Evolutionary conservation across 495 filamentous ascomycete genomes (phyloP).

Genomic region (Xylaria flabelliformis): DNA sequence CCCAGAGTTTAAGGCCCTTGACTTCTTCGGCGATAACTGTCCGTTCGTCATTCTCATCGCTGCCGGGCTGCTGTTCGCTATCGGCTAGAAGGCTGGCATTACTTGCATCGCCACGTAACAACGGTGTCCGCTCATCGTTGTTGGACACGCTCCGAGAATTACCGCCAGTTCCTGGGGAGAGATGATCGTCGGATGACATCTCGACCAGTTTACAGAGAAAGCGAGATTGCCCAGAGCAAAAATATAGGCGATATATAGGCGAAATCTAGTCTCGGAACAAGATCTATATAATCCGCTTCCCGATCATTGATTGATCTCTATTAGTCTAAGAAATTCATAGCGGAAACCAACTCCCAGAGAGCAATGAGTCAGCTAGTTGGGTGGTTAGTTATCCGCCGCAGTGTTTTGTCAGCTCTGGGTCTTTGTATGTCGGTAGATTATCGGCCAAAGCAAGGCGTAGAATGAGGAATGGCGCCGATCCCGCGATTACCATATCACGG

Average conservation of each 20-base stretch:
- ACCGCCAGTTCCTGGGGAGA: neutral
- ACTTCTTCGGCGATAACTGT: conserved; percentile 50
- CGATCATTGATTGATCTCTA: neutral
- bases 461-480: conserved; percentile 6
- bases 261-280: neutral
- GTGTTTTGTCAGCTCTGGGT: neutral
- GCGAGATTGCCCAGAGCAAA: neutral
- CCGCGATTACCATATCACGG: neutral
- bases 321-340: neutral
- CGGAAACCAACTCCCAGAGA: neutral
- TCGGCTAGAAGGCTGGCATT: conserved; percentile 11
- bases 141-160: neutral
- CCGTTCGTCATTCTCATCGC: conserved; percentile 29
- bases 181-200: conserved; percentile 10
- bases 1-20: conserved; percentile 49
- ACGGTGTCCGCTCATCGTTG: conserved; percentile 38
- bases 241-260: no score
- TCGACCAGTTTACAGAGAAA: neutral
- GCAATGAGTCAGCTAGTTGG: conserved; percentile 1
- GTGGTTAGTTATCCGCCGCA: conserved; percentile 1
- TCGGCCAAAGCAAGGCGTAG: conserved; percentile 4
- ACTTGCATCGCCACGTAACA: conserved; percentile 33
- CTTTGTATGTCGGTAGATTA: conserved; percentile 9
- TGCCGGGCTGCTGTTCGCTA: conserved; percentile 11
- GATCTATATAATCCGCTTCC: neutral